Conservation (phyloP, 139 green algal genomes). For the Ettlia oleoabundans region DNA sequence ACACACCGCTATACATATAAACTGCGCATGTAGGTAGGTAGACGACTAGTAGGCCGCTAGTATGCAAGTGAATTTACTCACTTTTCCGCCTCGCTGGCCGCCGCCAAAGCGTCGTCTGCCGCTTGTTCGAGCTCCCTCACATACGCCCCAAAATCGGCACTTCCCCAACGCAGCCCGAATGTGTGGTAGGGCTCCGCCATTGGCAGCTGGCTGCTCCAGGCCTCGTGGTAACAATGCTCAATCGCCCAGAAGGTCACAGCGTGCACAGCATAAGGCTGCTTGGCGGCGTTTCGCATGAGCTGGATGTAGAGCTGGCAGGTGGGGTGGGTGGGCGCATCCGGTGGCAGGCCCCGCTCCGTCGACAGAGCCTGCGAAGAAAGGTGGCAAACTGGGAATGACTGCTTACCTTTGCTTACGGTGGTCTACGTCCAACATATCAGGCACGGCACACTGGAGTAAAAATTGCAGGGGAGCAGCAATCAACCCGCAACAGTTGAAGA, state of each 20-base stretch:
- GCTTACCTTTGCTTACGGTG: no score
- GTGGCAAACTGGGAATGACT: neutral
- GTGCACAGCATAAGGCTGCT: conserved; percentile 18
- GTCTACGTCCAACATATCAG: neutral
- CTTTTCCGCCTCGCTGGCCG: conserved; percentile 3
- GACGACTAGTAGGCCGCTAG: no score
- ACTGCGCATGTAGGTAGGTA: no score
- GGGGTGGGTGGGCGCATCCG: neutral
- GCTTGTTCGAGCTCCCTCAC: neutral
- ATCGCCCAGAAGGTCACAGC: conserved; percentile 34
- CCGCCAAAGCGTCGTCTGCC: conserved; percentile 25
- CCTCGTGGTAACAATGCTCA: conserved; percentile 24
- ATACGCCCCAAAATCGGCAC: conserved; percentile 8
- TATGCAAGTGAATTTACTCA: no score
- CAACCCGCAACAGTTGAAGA: no score
- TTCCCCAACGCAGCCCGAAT: conserved; percentile 22
- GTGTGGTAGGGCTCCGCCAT: conserved; percentile 23
- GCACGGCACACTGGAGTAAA: no score
- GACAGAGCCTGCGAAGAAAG: neutral
- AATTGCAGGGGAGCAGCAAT: no score
- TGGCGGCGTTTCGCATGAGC: neutral
- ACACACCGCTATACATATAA: no score
- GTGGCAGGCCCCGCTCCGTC: neutral
- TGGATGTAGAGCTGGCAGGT: neutral
- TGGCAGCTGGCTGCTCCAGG: conserved; percentile 10